Conservation (phyloP, 805 yeast genomes). For the Scheffersomyces coipomensis region DNA sequence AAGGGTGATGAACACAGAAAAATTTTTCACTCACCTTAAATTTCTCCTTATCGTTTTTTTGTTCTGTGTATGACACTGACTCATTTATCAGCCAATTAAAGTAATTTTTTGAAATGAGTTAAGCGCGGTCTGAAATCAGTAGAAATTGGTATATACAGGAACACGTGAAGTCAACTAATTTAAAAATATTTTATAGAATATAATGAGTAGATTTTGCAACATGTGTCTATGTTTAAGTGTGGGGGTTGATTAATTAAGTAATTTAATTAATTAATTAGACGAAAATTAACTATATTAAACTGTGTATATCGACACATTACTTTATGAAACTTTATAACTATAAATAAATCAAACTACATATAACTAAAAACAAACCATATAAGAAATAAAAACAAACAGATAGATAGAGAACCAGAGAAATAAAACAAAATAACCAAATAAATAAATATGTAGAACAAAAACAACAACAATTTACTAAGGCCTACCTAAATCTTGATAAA, state of each 20-base stretch:
- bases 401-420: too few relatives aligned
- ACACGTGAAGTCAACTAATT: neutral
- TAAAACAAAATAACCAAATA: too few relatives aligned
- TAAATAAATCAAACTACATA: too few relatives aligned
- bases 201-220: neutral
- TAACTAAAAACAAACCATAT: too few relatives aligned
- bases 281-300: neutral
- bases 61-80: slow-evolving; percentile 11
- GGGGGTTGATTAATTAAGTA: neutral
- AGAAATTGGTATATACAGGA: neutral
- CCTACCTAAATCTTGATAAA: slow-evolving; percentile 21
- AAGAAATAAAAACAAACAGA: too few relatives aligned
- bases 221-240: neutral
- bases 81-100: slow-evolving; percentile 28
- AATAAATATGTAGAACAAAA: neutral
- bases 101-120: slow-evolving; percentile 13
- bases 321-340: too few relatives aligned
- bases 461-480: neutral
- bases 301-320: neutral
- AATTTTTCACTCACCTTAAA: neutral
- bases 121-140: slow-evolving; percentile 43
- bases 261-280: neutral
- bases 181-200: neutral
- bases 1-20: neutral
- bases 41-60: slow-evolving; percentile 2